A percentile compares a stretch with the other conserved stretches of the same genome.
Conservation (phyloP, 2,329 filamentous ascomycete genomes). For the Trichoderma polysporum region DNA sequence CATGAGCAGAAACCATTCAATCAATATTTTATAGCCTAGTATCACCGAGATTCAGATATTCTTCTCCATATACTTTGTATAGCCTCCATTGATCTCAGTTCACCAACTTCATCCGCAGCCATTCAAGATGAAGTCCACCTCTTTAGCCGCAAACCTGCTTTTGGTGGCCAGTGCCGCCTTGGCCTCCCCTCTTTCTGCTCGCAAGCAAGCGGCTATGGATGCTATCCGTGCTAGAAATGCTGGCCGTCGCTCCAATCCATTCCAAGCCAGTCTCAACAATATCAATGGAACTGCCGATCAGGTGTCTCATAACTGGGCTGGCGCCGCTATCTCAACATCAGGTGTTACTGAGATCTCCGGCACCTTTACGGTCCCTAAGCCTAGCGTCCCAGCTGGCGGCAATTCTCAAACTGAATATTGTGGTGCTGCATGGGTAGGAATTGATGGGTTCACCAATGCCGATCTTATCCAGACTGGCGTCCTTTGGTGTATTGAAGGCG, state of each 20-base stretch:
- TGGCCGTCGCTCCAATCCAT: background rate
- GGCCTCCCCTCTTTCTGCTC: background rate
- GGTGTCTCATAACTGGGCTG: background rate
- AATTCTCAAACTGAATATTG: background rate
- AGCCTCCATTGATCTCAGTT: background rate
- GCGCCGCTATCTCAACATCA: background rate
- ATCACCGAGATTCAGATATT: background rate
- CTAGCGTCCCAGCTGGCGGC: background rate
- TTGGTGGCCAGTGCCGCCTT: background rate
- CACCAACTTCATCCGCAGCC: background rate
- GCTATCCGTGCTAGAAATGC: background rate
- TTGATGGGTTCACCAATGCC: background rate
- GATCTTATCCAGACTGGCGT: constrained; percentile 2
- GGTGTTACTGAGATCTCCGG: background rate
- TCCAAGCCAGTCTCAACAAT: background rate
- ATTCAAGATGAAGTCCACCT: background rate
- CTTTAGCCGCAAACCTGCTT: background rate
- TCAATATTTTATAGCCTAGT: background rate
- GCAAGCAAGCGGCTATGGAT: background rate
- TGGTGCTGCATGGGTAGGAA: background rate
- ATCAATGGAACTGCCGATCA: background rate
- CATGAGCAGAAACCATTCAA: background rate
- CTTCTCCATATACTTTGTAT: background rate
- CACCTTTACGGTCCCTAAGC: background rate
- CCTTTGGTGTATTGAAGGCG: background rate